Percentiles rank a stretch among this genome's conserved stretches.
Conservation (phyloP, 2,329 filamentous ascomycete genomes). For the Fusarium sp. region DNA sequence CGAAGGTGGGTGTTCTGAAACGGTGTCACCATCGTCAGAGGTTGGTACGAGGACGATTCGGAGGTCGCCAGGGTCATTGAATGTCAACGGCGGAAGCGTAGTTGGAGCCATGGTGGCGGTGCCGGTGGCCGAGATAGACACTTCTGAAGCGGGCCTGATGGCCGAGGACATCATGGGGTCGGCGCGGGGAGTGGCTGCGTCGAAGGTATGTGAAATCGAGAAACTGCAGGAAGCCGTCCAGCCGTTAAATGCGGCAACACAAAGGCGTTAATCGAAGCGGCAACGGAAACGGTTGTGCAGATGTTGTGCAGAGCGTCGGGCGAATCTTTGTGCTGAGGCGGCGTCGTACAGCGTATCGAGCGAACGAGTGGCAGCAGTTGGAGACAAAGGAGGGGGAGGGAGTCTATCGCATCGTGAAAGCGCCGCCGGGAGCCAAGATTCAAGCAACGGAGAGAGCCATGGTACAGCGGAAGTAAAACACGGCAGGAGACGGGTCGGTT, state of each 20-base stretch:
- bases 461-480: constrained; percentile 22
- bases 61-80: constrained; percentile 41
- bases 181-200: constrained; percentile 11
- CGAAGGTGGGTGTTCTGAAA: constrained; percentile 16
- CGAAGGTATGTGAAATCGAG: constrained; percentile 9
- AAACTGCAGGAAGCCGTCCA: constrained; percentile 26
- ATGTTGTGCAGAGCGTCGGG: constrained; percentile 10
- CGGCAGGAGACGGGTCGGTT: constrained; percentile 5
- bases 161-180: constrained; percentile 37
- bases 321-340: constrained; percentile 23
- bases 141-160: constrained; percentile 39
- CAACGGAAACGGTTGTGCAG: constrained; percentile 13
- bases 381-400: constrained; percentile 34
- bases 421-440: constrained; percentile 36
- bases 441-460: constrained; percentile 39
- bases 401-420: constrained; percentile 42
- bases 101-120: constrained; percentile 44
- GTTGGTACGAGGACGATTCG: constrained; percentile 46
- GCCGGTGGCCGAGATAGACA: constrained; percentile 37
- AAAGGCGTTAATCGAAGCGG: constrained; percentile 9
- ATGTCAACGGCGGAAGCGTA: constrained; percentile 45
- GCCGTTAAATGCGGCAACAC: constrained; percentile 20
- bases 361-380: constrained; percentile 39
- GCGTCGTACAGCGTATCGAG: constrained; percentile 31
- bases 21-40: constrained; percentile 28